Evolutionary conservation across 1,284 basidiomycete species (phyloP), one percentile per base, ranked within the genome.

Genomic region (Heterobasidion occidentale): DNA sequence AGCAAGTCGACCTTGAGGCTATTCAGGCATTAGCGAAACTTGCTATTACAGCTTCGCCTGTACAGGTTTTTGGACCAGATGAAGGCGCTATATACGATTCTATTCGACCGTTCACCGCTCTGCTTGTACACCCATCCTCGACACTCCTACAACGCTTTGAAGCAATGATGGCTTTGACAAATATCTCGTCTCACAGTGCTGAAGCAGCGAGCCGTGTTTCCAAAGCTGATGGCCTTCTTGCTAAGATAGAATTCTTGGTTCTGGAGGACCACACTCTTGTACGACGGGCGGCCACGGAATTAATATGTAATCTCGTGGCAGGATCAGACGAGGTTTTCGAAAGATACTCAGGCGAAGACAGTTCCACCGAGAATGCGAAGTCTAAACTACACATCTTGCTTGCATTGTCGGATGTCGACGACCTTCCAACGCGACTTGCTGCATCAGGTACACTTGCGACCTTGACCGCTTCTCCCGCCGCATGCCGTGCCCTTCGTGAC

Each of bases 21-120:
- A 79, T 92, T 35, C 96, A 98, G 68, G 94, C 94, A 0, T 75
- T 98, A 14, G 91, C 94, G 9, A 98, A 97, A 67, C 83, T 99
- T 36, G 77, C 91, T 52, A 98, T 99, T 65, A 95, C 95, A 0
- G 79, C 92, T 1, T 86, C 94, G 12, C 96, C 96, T 0, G 71
- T 91, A 1, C 85, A 94, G 58, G 88, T 98, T 36, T 97, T 96
- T 71, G 90, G 91, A 2, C 90, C 93, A 1, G 79, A 87, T 61
- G 77, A 84, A 44, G 86, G 88, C 2, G 82, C 83, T 2, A 77
- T 89, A n/a, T 81, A 86, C 63, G 91, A 95, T 67, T 84, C 85
- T 4, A 84, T 96, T 56, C 79, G 85, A 1, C 92, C 92, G 0
- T 75, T 97, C 50, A 80, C 86, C 1, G 68, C 82, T 36, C 74